Evolutionary conservation across 345 rosid species (phyloP).

Genomic region (Pugionium dolabratum): DNA sequence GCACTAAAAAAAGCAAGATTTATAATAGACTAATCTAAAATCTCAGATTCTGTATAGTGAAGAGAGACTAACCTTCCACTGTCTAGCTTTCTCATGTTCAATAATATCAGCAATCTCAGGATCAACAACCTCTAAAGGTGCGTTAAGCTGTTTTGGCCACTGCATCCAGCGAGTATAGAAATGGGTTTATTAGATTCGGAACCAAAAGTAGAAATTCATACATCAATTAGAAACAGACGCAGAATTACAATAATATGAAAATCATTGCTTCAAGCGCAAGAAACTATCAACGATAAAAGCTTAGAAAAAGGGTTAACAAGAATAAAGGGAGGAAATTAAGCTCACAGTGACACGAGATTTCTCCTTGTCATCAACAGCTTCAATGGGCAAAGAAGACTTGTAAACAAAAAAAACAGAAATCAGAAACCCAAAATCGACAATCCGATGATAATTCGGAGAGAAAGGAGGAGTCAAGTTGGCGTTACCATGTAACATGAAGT

Average conservation of each 20-base stretch:
- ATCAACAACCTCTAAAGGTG: conserved; percentile 81
- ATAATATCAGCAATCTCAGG: conserved; percentile 95
- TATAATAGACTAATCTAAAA: not conserved
- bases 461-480: not conserved
- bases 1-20: not conserved
- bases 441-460: not conserved
- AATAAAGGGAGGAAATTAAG: not conserved
- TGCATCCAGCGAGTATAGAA: conserved; percentile 28
- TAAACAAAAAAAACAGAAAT: conserved; percentile 21
- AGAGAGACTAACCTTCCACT: conserved; percentile 76
- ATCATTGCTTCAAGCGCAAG: conserved; percentile 16
- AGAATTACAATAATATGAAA: not conserved
- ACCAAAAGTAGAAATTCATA: not conserved
- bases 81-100: conserved; percentile 95
- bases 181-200: not conserved
- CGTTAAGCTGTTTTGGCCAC: conserved; percentile 99
- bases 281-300: no score
- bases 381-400: conserved; percentile 88
- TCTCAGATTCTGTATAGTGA: not conserved
- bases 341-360: conserved; percentile 71
- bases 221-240: conserved; percentile 2
- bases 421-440: conserved; percentile 7
- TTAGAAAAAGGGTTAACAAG: not conserved
- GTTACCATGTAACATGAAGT: conserved; percentile 66
- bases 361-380: conserved; percentile 88